A percentile compares a stretch with the other conserved stretches of the same genome.
These are phyloP conservation scores for Hypoxylon intermedium DNA, from an alignment of 495 filamentous ascomycete genomes.

Conservation along the genomic window DNA sequence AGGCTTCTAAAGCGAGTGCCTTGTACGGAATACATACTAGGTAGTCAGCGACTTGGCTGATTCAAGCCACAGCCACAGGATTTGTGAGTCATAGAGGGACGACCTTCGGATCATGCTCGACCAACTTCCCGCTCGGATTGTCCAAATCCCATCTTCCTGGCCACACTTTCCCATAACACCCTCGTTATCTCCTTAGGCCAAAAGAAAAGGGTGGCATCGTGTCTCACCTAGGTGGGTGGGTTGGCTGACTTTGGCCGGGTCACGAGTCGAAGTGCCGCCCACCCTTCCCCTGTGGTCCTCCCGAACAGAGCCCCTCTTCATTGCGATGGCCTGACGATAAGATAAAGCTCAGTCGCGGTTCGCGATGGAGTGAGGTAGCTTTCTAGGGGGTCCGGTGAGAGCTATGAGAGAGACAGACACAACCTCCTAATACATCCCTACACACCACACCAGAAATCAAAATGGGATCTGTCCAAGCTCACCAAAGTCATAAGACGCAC, in stretches of 20 bases:
- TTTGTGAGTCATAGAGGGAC: slow-evolving; percentile 37
- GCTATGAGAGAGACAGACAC: slow-evolving; percentile 34
- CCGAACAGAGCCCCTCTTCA: slow-evolving; percentile 32
- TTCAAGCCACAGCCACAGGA: slow-evolving; percentile 19
- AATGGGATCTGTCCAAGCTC: slow-evolving; percentile 34
- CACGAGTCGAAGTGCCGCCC: slow-evolving; percentile 43
- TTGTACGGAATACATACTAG: slow-evolving; percentile 30
- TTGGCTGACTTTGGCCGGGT: slow-evolving; percentile 44
- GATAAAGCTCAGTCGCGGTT: slow-evolving; percentile 40
- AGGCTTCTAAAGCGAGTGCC: slow-evolving; percentile 33
- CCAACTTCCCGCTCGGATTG: slow-evolving; percentile 17
- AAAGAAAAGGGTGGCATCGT: slow-evolving; percentile 37
- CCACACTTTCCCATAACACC: slow-evolving; percentile 37
- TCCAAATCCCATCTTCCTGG: slow-evolving; percentile 28
- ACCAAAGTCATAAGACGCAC: slow-evolving; percentile 43
- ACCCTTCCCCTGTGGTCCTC: slow-evolving; percentile 36
- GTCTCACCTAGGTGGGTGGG: slow-evolving; percentile 46
- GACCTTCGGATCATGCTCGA: slow-evolving; percentile 30
- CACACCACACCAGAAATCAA: slow-evolving; percentile 39
- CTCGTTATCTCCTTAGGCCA: slow-evolving; percentile 26
- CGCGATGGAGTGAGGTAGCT: slow-evolving; percentile 34
- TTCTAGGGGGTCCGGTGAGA: slow-evolving; percentile 34
- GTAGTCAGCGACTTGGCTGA: slow-evolving; percentile 21
- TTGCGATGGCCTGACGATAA: slow-evolving; percentile 39
- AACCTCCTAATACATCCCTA: slow-evolving; percentile 31